These are phyloP conservation scores for Cochlearia excelsa DNA, from an alignment of 345 rosid genomes.

Conservation along the genomic window DNA sequence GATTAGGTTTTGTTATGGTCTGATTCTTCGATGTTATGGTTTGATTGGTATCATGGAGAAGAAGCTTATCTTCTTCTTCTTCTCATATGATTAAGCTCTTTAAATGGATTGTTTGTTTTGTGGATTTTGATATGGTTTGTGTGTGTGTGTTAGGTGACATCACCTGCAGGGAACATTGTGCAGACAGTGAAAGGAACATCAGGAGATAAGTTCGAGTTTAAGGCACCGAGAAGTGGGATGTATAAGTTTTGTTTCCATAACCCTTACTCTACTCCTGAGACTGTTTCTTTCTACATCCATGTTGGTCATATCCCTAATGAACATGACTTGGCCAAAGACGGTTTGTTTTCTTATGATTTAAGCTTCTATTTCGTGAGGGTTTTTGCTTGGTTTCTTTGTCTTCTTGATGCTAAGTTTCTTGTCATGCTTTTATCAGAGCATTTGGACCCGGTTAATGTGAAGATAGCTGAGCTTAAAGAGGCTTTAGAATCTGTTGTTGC, in stretches of 20 bases:
- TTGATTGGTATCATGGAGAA: too few relatives aligned
- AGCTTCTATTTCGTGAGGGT: background rate
- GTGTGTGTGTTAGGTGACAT: constrained; percentile 53
- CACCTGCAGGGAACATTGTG: constrained; percentile 73
- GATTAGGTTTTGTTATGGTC: too few relatives aligned
- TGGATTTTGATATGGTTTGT: background rate
- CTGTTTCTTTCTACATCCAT: constrained; percentile 90
- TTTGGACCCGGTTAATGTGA: constrained; percentile 86
- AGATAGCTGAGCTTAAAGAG: constrained; percentile 93
- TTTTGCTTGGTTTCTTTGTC: background rate
- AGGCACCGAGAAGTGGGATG: constrained; percentile 95
- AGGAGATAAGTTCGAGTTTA: constrained; percentile 90
- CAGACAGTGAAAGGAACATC: constrained; percentile 76
- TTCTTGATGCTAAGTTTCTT: constrained; percentile 15
- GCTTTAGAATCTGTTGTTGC: constrained; percentile 85
- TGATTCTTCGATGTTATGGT: too few relatives aligned
- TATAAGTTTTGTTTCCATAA: constrained; percentile 95
- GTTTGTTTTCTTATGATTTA: constrained; percentile 36
- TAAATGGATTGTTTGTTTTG: too few relatives aligned
- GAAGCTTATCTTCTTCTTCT: too few relatives aligned
- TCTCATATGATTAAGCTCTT: too few relatives aligned
- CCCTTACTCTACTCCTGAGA: constrained; percentile 88
- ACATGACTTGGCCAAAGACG: constrained; percentile 94
- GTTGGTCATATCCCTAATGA: constrained; percentile 94
- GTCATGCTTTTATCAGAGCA: constrained; percentile 52